These are phyloP conservation scores for Suillus brevipes DNA, from an alignment of 768 basidiomycete genomes.

Conservation along the genomic window DNA sequence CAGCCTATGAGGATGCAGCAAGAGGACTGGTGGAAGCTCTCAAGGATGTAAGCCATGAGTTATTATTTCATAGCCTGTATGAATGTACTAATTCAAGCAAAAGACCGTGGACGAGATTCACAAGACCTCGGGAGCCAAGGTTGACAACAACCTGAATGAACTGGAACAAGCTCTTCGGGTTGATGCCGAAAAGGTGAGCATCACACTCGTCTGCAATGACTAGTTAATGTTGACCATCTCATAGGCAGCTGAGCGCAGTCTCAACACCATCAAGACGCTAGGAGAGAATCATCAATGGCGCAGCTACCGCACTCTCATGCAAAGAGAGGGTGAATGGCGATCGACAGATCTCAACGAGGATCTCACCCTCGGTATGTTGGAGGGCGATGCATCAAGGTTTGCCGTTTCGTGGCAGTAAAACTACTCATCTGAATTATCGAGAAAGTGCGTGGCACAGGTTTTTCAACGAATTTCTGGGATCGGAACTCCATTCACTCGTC, in stretches of 20 bases:
- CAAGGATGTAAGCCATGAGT: neutral
- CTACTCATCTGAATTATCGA: neutral
- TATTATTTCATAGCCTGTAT: neutral
- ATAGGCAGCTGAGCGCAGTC: neutral
- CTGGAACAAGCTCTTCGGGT: neutral
- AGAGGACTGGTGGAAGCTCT: neutral
- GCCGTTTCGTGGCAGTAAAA: neutral
- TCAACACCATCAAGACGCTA: neutral
- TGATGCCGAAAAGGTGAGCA: neutral
- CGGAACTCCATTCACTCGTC: neutral
- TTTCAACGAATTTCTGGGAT: neutral
- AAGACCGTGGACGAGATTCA: neutral
- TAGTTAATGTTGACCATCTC: neutral
- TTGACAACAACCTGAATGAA: neutral
- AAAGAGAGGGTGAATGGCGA: constrained; percentile 1
- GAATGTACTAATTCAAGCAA: neutral
- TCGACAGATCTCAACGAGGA: neutral
- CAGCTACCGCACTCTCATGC: constrained; percentile 1
- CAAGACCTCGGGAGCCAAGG: neutral
- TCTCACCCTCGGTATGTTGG: neutral
- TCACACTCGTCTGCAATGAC: neutral
- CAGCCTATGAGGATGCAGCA: neutral
- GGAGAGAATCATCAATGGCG: neutral
- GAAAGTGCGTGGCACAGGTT: neutral
- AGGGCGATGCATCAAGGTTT: neutral